Conservation (phyloP, 345 rosid species). For the Eucalyptus curtisii region DNA sequence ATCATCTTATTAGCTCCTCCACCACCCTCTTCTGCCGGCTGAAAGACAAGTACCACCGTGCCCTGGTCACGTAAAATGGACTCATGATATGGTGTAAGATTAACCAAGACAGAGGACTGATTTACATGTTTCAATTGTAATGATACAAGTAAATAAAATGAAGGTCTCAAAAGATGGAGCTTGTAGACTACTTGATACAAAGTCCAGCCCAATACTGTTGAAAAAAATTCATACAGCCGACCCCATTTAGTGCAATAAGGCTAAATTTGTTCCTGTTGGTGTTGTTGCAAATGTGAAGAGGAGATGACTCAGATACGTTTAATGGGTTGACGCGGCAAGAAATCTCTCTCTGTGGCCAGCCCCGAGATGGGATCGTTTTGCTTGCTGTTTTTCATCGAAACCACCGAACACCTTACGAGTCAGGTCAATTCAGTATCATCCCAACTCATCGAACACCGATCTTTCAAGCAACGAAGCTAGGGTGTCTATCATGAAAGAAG, state of each 20-base stretch:
- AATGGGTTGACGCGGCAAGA: neutral
- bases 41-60: conserved; percentile 73
- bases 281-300: neutral
- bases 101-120: neutral
- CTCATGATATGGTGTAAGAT: neutral
- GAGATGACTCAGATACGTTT: neutral
- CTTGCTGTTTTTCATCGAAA: neutral
- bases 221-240: neutral
- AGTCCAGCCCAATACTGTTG: neutral
- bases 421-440: neutral
- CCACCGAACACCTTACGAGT: neutral
- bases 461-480: neutral
- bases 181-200: neutral
- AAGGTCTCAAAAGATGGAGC: neutral
- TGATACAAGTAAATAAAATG: neutral
- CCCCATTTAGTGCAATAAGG: neutral
- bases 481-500: neutral
- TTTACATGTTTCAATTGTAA: neutral
- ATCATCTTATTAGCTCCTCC: conserved; percentile 76
- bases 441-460: neutral
- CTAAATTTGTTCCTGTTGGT: neutral
- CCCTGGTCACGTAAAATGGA: conserved; percentile 31
- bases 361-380: neutral
- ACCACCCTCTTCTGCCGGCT: conserved; percentile 96
- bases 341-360: neutral